Conservation (phyloP, 2,329 filamentous ascomycete genomes). For the Colletotrichum falcatum region DNA sequence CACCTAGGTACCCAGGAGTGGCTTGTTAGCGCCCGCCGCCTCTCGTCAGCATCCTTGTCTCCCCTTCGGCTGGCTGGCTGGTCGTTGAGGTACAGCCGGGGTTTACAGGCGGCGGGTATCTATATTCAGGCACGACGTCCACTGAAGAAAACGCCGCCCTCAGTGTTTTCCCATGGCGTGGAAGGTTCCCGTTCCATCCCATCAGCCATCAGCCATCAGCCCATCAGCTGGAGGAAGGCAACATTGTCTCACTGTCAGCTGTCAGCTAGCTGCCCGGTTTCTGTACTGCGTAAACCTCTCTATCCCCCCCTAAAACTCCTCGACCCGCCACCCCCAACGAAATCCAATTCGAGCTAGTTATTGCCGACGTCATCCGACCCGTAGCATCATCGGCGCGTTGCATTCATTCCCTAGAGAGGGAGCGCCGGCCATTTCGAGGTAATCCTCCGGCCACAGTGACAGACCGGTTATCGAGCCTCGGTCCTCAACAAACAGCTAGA, state of each 20-base stretch:
- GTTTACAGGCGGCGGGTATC: background rate
- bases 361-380: constrained; percentile 40
- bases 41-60: background rate
- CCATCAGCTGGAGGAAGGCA: background rate
- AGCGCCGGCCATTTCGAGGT: constrained; percentile 9
- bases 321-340: constrained; percentile 33
- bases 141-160: constrained; percentile 33
- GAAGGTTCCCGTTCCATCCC: background rate
- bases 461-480: background rate
- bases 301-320: background rate
- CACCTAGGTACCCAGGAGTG: background rate
- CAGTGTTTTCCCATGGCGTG: background rate
- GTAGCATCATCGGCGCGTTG: constrained; percentile 35
- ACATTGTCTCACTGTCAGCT: background rate
- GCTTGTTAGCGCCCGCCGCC: background rate
- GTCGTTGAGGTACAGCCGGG: background rate
- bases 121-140: constrained; percentile 22
- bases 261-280: background rate
- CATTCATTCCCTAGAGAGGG: constrained; percentile 37
- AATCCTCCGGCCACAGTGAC: constrained; percentile 17
- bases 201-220: no score
- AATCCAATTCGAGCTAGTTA: constrained; percentile 32
- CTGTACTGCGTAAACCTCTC: background rate
- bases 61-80: background rate
- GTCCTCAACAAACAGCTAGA: constrained; percentile 19